Percentiles rank a stretch among this genome's conserved stretches.
These are phyloP conservation scores for Dillenia turbinata DNA, from an alignment of 164 flowering plant genomes.

Conservation along the genomic window DNA sequence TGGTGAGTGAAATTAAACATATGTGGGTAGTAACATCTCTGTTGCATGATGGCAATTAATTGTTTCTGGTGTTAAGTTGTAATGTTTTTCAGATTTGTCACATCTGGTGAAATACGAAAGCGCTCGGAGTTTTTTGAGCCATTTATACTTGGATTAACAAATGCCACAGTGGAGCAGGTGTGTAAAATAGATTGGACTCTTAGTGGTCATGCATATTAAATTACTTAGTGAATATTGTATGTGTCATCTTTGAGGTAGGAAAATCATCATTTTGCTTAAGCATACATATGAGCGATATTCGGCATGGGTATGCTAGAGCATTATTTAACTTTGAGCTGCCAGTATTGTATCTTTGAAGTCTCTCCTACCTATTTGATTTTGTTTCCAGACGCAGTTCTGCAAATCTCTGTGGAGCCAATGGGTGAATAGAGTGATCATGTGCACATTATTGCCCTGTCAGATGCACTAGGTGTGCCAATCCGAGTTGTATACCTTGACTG, in stretches of 20 bases:
- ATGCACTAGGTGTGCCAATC: slow-evolving; percentile 88
- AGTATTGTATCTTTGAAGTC: too few species aligned
- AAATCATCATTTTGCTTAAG: too few species aligned
- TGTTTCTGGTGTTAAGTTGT: slow-evolving; percentile 56
- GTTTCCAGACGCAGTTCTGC: slow-evolving; percentile 62
- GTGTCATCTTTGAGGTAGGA: too few species aligned
- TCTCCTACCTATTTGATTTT: neutral
- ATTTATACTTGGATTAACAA: slow-evolving; percentile 78
- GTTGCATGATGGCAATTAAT: slow-evolving; percentile 12
- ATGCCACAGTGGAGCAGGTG: slow-evolving; percentile 87
- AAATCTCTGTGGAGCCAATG: slow-evolving; percentile 98
- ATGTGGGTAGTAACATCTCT: slow-evolving; percentile 1
- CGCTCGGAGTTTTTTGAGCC: slow-evolving; percentile 94
- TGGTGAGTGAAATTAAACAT: slow-evolving; percentile 44
- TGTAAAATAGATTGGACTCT: slow-evolving; percentile 2
- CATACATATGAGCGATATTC: too few species aligned
- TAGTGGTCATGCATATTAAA: too few species aligned
- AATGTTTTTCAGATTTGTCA: slow-evolving; percentile 98
- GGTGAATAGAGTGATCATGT: slow-evolving; percentile 99
- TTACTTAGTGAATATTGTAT: too few species aligned
- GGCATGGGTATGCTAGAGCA: too few species aligned
- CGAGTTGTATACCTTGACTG: slow-evolving; percentile 96
- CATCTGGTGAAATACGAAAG: slow-evolving; percentile 83
- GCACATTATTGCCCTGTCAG: slow-evolving; percentile 89
- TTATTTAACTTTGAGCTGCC: too few species aligned